phyloP scores from a whole-genome alignment of 202 grass and related monocot species.

The Saccharum hybrid region DNA sequence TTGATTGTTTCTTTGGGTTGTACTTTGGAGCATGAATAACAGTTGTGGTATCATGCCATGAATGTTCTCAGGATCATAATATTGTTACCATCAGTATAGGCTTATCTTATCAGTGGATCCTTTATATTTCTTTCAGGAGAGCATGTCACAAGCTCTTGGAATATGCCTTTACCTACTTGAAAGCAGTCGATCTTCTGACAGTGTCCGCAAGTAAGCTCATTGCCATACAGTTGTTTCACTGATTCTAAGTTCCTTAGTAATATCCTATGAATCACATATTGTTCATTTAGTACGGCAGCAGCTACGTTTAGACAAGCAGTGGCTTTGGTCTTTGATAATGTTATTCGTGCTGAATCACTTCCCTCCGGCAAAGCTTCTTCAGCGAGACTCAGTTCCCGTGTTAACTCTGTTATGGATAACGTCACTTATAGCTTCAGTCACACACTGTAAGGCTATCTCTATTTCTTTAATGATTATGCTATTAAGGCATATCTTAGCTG shows the following conservation, averaged over 20 bases:
- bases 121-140: constrained; percentile 68
- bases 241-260: constrained; percentile 43
- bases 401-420: constrained; percentile 74
- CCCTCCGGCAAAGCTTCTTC: constrained; percentile 78
- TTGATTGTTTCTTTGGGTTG: constrained; percentile 8
- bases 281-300: constrained; percentile 86
- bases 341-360: constrained; percentile 79
- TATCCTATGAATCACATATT: constrained; percentile 55
- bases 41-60: constrained; percentile 11
- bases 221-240: constrained; percentile 30
- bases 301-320: constrained; percentile 99
- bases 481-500: constrained; percentile 5
- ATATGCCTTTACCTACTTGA: constrained; percentile 92
- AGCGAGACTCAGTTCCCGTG: constrained; percentile 59
- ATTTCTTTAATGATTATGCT: constrained; percentile 31
- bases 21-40: constrained; percentile 14
- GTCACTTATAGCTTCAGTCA: constrained; percentile 79
- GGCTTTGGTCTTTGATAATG: constrained; percentile 90
- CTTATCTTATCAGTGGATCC: constrained; percentile 10
- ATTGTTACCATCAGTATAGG: constrained; percentile 25
- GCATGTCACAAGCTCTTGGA: constrained; percentile 94
- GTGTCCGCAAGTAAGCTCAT: constrained; percentile 84
- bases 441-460: constrained; percentile 61
- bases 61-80: constrained; percentile 22
- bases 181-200: constrained; percentile 90